Percentiles rank a stretch among this genome's conserved stretches.
Conservation (phyloP, 768 basidiomycete genomes). For the Mycena maculata region DNA sequence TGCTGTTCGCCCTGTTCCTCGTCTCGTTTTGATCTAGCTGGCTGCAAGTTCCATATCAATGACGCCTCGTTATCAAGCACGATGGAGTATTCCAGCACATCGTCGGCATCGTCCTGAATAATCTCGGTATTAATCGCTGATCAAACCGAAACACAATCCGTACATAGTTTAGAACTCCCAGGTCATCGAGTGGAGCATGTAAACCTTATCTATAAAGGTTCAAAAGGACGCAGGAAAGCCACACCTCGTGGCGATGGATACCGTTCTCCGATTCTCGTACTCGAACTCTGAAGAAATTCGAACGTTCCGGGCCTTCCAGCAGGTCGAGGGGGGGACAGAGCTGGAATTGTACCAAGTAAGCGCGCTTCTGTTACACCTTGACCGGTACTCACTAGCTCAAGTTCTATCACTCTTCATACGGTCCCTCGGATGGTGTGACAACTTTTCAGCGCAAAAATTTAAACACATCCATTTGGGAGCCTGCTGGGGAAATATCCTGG, state of each 20-base stretch:
- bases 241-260: slow-evolving; percentile 46
- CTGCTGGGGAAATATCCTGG: slow-evolving; percentile 68
- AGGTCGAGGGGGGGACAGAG: slow-evolving; percentile 42
- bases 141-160: slow-evolving; percentile 12
- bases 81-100: slow-evolving; percentile 14
- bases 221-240: neutral
- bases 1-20: neutral
- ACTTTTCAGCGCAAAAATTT: slow-evolving; percentile 62
- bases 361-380: neutral
- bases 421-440: slow-evolving; percentile 54
- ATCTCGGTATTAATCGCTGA: slow-evolving; percentile 16
- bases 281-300: slow-evolving; percentile 53
- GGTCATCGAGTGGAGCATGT: neutral
- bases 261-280: slow-evolving; percentile 53
- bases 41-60: neutral
- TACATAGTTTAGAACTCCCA: slow-evolving; percentile 22
- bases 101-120: neutral
- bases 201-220: slow-evolving; percentile 21
- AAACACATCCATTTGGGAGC: slow-evolving; percentile 57
- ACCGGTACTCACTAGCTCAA: slow-evolving; percentile 27
- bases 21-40: neutral
- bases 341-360: slow-evolving; percentile 59
- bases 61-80: neutral
- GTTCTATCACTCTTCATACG: slow-evolving; percentile 60
- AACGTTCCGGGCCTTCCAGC: slow-evolving; percentile 55